Conservation (phyloP, 2,329 filamentous ascomycete species). For the Trichophyton simii region DNA sequence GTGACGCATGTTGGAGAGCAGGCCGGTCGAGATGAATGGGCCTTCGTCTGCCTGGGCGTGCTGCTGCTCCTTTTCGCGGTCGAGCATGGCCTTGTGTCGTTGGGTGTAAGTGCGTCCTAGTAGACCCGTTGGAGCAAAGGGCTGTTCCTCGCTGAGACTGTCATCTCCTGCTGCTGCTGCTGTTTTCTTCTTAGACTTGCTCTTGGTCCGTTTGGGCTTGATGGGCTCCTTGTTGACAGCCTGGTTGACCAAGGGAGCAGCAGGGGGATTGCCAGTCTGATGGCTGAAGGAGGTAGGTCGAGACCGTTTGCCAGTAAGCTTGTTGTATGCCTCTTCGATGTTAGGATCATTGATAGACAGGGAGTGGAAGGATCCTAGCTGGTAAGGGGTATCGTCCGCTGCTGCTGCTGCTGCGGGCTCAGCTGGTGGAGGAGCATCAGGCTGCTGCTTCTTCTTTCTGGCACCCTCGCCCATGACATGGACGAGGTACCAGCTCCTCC, state of each 20-base stretch:
- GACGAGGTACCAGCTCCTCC: conserved; percentile 87
- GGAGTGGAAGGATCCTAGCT: conserved; percentile 55
- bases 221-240: neutral
- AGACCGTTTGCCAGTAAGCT: neutral
- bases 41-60: conserved; percentile 22
- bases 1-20: conserved; percentile 37
- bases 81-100: conserved; percentile 29
- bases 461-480: conserved; percentile 52
- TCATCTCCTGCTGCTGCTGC: neutral
- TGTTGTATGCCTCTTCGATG: conserved; percentile 29
- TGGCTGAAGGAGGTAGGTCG: neutral
- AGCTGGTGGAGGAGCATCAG: neutral
- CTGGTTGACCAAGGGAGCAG: neutral
- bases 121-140: conserved; percentile 27
- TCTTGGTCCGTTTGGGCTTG: conserved; percentile 6
- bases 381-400: conserved; percentile 33
- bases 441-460: conserved; percentile 22
- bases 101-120: conserved; percentile 30
- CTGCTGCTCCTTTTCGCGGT: conserved; percentile 25
- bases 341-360: conserved; percentile 47
- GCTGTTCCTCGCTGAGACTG: conserved; percentile 12
- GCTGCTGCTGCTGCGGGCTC: too few relatives aligned
- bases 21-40: conserved; percentile 40
- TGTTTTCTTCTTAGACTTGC: neutral
- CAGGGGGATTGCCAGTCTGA: neutral